These are phyloP conservation scores for Sugiyamaella japonica DNA, from an alignment of 1,139 yeast species.

Conservation along the genomic window DNA sequence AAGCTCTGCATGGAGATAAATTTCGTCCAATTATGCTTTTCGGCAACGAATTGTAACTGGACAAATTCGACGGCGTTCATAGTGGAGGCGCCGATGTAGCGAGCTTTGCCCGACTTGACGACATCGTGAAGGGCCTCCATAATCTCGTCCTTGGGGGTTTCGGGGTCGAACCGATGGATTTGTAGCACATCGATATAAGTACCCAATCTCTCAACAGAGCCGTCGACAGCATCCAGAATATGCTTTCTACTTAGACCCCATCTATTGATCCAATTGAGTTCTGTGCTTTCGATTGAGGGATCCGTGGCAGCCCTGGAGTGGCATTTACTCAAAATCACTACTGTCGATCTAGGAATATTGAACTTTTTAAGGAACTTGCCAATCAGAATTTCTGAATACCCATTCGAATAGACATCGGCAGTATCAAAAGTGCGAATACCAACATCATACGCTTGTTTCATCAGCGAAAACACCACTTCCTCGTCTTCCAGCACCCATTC, in stretches of 20 bases:
- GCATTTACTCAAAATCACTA: slow-evolving; percentile 35
- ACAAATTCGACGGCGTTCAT: slow-evolving; percentile 48
- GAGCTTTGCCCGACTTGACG: slow-evolving; percentile 48
- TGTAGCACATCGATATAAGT: slow-evolving; percentile 79
- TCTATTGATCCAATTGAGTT: slow-evolving; percentile 36
- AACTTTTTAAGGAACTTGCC: slow-evolving; percentile 46
- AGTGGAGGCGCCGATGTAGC: slow-evolving; percentile 58
- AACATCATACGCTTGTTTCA: slow-evolving; percentile 49
- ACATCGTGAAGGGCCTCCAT: slow-evolving; percentile 56
- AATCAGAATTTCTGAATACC: slow-evolving; percentile 43
- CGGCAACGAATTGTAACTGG: slow-evolving; percentile 53
- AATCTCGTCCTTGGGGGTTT: slow-evolving; percentile 49
- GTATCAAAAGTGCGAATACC: slow-evolving; percentile 56
- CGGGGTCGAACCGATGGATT: slow-evolving; percentile 58
- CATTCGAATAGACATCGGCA: slow-evolving; percentile 49
- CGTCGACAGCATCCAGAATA: slow-evolving; percentile 52
- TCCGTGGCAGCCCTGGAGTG: slow-evolving; percentile 38
- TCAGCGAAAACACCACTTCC: slow-evolving; percentile 39
- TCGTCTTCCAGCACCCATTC: slow-evolving; percentile 51
- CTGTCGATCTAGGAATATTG: slow-evolving; percentile 45
- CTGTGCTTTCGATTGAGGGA: slow-evolving; percentile 14
- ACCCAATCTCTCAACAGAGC: slow-evolving; percentile 54
- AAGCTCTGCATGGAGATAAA: slow-evolving; percentile 59
- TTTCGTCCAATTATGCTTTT: slow-evolving; percentile 51
- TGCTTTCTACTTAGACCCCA: slow-evolving; percentile 54